Evolutionary conservation across 345 rosid genomes (phyloP).

Genomic region (Eucalyptus paniculata): DNA sequence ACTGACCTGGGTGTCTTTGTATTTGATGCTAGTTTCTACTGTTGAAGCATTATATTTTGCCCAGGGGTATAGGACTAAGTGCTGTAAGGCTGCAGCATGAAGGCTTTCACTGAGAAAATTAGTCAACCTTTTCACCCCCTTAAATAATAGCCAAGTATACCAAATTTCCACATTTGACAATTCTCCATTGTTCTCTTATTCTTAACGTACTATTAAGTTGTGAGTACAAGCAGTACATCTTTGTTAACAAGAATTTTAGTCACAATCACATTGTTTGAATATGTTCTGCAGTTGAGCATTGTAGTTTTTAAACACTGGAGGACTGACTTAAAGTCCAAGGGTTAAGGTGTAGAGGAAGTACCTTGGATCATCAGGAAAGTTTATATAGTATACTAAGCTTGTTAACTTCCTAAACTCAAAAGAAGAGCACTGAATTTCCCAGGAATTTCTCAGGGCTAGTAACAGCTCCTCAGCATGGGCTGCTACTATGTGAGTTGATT

Average conservation of each 20-base stretch:
- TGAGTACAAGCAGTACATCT: neutral
- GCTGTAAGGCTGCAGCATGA: neutral
- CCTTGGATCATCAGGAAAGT: neutral
- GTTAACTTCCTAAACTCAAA: neutral
- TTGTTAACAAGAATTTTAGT: neutral
- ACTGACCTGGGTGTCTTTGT: neutral
- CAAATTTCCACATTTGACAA: neutral
- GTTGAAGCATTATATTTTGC: neutral
- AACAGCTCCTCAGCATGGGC: neutral
- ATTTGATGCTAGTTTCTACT: neutral
- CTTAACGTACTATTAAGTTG: neutral
- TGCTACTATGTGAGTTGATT: neutral
- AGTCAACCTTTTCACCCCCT: neutral
- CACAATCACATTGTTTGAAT: neutral
- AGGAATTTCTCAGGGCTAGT: neutral
- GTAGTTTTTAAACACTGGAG: neutral
- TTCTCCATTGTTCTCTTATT: neutral
- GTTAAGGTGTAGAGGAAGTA: neutral
- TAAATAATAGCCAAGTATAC: neutral
- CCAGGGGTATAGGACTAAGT: neutral
- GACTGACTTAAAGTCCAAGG: neutral
- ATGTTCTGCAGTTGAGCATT: neutral
- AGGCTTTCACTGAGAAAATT: neutral
- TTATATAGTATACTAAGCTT: neutral
- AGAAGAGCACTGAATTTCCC: neutral